phyloP scores from a whole-genome alignment of 805 yeast species.

The Wickerhamiella nectarea region DNA sequence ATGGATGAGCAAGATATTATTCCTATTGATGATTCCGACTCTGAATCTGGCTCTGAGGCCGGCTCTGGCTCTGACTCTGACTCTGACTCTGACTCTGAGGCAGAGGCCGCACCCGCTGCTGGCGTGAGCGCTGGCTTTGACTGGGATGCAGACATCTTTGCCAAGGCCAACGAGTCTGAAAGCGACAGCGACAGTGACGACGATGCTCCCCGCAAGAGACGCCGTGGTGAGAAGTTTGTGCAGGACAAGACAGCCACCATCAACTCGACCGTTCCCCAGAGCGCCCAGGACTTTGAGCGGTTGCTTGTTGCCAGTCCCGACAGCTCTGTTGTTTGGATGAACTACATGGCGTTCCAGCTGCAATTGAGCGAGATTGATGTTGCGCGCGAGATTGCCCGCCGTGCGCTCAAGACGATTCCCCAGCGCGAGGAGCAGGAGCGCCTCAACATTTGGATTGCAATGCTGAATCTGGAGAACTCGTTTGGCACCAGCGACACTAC shows the following conservation, averaged over 20 bases:
- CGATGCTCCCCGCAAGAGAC: conserved; percentile 28
- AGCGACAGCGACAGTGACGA: conserved; percentile 29
- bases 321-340: conserved; percentile 92
- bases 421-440: conserved; percentile 89
- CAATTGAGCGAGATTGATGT: conserved; percentile 88
- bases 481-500: conserved; percentile 79
- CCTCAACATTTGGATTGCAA: conserved; percentile 89
- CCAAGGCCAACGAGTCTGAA: conserved; percentile 32
- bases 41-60: conserved; percentile 24
- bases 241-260: conserved; percentile 80
- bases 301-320: conserved; percentile 82
- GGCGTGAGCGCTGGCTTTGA: conserved; percentile 83
- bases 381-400: conserved; percentile 83
- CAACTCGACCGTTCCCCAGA: conserved; percentile 77
- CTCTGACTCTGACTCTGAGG: conserved; percentile 18
- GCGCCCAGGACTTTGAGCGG: conserved; percentile 84
- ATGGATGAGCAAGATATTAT: conserved; percentile 15
- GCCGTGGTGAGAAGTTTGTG: conserved; percentile 36
- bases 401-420: conserved; percentile 82
- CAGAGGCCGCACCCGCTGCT: conserved; percentile 16
- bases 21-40: conserved; percentile 18
- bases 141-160: conserved; percentile 80
- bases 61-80: conserved; percentile 22
- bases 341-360: conserved; percentile 94
- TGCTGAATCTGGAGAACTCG: conserved; percentile 82